A percentile compares a stretch with the other conserved stretches of the same genome.
phyloP scores from a whole-genome alignment of 2,329 filamentous ascomycete species.

The Polytolypa hystricis region DNA sequence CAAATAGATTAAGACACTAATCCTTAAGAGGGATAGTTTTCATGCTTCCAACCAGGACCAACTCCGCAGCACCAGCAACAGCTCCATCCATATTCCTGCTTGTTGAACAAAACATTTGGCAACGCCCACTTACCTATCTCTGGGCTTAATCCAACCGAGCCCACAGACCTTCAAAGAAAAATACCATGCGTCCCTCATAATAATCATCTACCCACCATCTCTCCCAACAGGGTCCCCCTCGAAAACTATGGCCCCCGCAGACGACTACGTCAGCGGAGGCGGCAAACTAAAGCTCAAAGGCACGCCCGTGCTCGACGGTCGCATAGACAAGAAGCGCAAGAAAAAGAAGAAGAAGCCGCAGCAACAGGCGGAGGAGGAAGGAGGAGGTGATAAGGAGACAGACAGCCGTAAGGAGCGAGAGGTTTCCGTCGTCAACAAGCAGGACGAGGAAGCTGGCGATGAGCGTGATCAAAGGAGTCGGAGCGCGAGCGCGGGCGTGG shows the following conservation, averaged over 20 bases:
- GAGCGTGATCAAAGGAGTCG: constrained; percentile 4
- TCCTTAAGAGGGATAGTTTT: too few relatives aligned
- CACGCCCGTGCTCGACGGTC: constrained; percentile 44
- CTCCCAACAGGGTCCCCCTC: too few relatives aligned
- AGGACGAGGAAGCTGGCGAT: constrained; percentile 14
- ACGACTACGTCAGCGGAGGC: constrained; percentile 61
- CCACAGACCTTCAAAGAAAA: too few relatives aligned
- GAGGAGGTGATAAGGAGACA: constrained; percentile 15
- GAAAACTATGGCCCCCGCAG: constrained; percentile 21
- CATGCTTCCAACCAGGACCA: too few relatives aligned
- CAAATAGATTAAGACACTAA: too few relatives aligned
- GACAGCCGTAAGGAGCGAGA: constrained; percentile 18
- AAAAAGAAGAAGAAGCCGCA: constrained; percentile 37
- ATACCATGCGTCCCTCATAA: too few relatives aligned
- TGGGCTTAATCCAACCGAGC: too few relatives aligned
- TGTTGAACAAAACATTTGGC: too few relatives aligned
- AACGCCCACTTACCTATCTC: too few relatives aligned
- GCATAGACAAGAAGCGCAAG: constrained; percentile 38
- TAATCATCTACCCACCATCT: too few relatives aligned
- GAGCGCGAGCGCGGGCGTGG: constrained; percentile 16
- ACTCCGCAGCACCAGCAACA: not conserved
- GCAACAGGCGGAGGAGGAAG: constrained; percentile 5
- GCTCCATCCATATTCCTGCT: too few relatives aligned
- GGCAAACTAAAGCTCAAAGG: constrained; percentile 83
- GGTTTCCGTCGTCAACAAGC: constrained; percentile 11